Evolutionary conservation across 805 yeast genomes (phyloP), one percentile per base, ranked within the genome.

Genomic region (Kluyveromyces nonfermentans): DNA sequence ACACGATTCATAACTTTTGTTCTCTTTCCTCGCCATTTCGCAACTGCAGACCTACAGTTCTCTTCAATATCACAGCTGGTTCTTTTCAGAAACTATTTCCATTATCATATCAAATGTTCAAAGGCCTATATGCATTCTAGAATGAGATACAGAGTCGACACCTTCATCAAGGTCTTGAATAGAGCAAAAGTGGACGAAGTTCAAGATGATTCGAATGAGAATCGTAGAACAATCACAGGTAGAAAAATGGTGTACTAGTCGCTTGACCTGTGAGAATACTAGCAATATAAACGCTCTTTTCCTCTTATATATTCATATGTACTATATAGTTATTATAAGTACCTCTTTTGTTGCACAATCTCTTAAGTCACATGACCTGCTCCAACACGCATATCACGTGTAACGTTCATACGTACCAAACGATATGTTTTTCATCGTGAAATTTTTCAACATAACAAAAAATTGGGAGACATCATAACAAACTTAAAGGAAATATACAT

Each of bases 91-190:
- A 94, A 89, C 60, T 93, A 90, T 69, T 93, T 93, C 82, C 99
- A 93, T 65, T 93, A 90, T 67, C 99, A 93, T 63, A 93, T 93
- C 71, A 93, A 93, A 69, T 90, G 97, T 65, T 88, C 96, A 48
- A 93, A 93, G 73, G 97, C 98, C 31, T 93, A 85, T 68, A 80
- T 93, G 82, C 99, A 93, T 67, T 87, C 96, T 41, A 82, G 99
- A 73, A 93, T 93, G 99, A 80, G 99, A 66, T 86, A 73, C 67
- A 78, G 98, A 58, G 97, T 93, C 19, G 81, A 84, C 54, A 93
- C 94, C 57, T 93, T 89, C 71, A 77, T 89, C 61, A 93, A 93
- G 73, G 90, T 93, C 28, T 78, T 93, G 68, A 93, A 93, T 70
- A 77, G 99, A 60, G 98, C 98, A 25, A 88, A 89, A 67, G 90